Percentiles rank a stretch among this genome's conserved stretches.
Conservation (phyloP, 306 rosid species). For the Vigna unguiculata region DNA sequence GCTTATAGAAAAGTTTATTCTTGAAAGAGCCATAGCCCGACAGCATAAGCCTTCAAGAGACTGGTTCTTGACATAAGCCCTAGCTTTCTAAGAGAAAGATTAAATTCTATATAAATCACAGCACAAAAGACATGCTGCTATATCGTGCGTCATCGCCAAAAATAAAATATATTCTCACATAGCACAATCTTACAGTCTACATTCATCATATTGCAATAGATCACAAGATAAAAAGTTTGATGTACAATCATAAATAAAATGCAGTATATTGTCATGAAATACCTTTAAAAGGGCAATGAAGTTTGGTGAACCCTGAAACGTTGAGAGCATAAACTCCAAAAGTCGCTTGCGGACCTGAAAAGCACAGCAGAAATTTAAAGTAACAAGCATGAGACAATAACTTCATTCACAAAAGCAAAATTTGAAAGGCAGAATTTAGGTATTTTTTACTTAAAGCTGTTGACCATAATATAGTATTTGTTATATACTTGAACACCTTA, state of each 20-base stretch:
- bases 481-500: no score
- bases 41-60: not conserved
- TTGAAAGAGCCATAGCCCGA: not conserved
- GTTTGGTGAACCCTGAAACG: slow-evolving; percentile 85
- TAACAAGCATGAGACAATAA: slow-evolving; percentile 2
- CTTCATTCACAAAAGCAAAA: not conserved
- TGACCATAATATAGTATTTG: not conserved
- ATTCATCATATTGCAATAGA: slow-evolving; percentile 13
- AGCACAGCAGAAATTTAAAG: slow-evolving; percentile 35
- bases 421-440: slow-evolving; percentile 4
- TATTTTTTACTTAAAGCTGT: slow-evolving; percentile 3
- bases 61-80: slow-evolving; percentile 7
- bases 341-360: slow-evolving; percentile 83
- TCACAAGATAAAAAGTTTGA: slow-evolving; percentile 25
- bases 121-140: slow-evolving; percentile 2
- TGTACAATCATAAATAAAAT: slow-evolving; percentile 24
- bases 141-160: slow-evolving; percentile 12
- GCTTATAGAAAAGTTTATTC: slow-evolving; percentile 14
- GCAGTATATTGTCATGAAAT: slow-evolving; percentile 33
- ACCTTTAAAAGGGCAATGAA: slow-evolving; percentile 93
- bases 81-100: slow-evolving; percentile 31
- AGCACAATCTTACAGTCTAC: slow-evolving; percentile 13
- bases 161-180: not conserved
- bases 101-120: slow-evolving; percentile 6
- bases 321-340: slow-evolving; percentile 86